These are phyloP conservation scores for Tetramitus jugosus DNA, from an alignment of 208 protist species.

Conservation along the genomic window DNA sequence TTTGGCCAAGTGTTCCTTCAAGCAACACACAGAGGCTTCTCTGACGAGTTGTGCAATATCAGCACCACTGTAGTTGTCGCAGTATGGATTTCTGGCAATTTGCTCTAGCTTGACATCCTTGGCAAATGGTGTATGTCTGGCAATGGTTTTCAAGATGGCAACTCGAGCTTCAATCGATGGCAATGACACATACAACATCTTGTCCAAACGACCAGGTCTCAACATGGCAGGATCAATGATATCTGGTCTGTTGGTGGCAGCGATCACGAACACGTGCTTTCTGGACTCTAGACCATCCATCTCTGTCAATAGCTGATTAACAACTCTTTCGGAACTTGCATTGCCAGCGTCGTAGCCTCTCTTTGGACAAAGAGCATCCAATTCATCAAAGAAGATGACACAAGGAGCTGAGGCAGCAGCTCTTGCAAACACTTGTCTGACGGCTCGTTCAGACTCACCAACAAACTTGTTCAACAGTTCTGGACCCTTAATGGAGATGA, in stretches of 20 bases:
- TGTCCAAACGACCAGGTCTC: conserved; percentile 92
- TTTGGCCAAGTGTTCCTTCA: conserved; percentile 4
- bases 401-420: conserved; percentile 82
- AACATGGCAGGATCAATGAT: conserved; percentile 97
- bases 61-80: conserved; percentile 85
- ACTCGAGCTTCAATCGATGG: conserved; percentile 65
- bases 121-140: conserved; percentile 72
- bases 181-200: conserved; percentile 90
- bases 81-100: conserved; percentile 59
- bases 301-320: conserved; percentile 98
- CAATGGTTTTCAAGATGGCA: conserved; percentile 75
- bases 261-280: conserved; percentile 92
- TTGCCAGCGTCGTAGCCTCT: conserved; percentile 74
- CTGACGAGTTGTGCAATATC: conserved; percentile 80
- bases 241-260: conserved; percentile 94
- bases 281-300: conserved; percentile 95
- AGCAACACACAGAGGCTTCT: conserved; percentile 63
- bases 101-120: conserved; percentile 56
- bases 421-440: conserved; percentile 90
- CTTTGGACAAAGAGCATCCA: conserved; percentile 91
- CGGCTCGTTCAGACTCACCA: conserved; percentile 95
- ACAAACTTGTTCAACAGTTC: conserved; percentile 98
- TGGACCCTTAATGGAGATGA: conserved; percentile 98
- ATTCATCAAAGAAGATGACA: conserved; percentile 99
- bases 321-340: conserved; percentile 85